These are phyloP conservation scores for Penicillium sp. DNA, from an alignment of 2,329 filamentous ascomycete genomes.

Conservation along the genomic window DNA sequence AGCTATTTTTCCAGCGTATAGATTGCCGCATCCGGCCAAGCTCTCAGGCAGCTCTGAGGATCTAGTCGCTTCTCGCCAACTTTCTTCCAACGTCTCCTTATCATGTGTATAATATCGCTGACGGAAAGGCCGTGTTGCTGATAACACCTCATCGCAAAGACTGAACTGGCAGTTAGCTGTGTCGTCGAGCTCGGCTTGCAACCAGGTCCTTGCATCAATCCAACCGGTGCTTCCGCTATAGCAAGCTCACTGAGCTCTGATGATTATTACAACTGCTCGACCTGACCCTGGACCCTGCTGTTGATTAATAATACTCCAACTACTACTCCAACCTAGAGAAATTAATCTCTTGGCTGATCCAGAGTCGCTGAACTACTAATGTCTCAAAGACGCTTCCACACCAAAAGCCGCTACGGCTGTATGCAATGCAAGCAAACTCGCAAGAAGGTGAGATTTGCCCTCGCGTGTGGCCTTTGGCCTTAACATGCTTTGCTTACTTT, in stretches of 20 bases:
- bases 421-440: conserved; percentile 13
- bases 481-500: not conserved
- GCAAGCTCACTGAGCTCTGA: too few relatives aligned
- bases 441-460: conserved; percentile 2
- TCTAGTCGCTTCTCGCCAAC: not conserved
- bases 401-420: conserved; percentile 12
- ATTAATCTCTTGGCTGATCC: too few relatives aligned
- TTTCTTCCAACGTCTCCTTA: not conserved
- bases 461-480: not conserved
- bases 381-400: conserved; percentile 11
- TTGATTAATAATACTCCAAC: too few relatives aligned
- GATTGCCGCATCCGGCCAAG: not conserved
- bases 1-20: not conserved
- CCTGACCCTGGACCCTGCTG: too few relatives aligned
- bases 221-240: too few relatives aligned
- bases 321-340: too few relatives aligned
- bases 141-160: not conserved
- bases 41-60: not conserved
- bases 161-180: not conserved
- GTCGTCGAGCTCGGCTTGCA: not conserved
- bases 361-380: not conserved
- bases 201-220: not conserved
- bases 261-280: too few relatives aligned
- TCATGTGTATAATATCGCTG: not conserved
- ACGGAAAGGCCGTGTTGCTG: not conserved